phyloP scores from a whole-genome alignment of 768 basidiomycete genomes.

The Tephrocybe sp. region DNA sequence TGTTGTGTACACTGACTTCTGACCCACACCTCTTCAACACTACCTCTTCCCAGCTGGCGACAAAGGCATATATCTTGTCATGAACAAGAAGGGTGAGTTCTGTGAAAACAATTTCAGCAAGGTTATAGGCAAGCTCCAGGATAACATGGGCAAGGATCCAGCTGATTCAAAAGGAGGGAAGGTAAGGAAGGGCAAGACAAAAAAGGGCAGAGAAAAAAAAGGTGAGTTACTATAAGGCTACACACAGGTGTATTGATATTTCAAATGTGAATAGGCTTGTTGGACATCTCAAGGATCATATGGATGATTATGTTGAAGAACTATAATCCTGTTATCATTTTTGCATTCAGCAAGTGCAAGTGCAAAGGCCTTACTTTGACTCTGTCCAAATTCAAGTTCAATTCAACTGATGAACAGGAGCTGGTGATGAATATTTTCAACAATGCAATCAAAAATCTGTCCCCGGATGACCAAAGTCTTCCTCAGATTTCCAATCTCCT shows the following conservation, averaged over 20 bases:
- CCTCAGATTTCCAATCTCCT: slow-evolving; percentile 93
- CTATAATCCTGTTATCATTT: slow-evolving; percentile 97
- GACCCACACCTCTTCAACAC: slow-evolving; percentile 96
- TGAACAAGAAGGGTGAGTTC: slow-evolving; percentile 98
- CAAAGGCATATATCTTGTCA: slow-evolving; percentile 95
- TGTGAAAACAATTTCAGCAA: slow-evolving; percentile 97
- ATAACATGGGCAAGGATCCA: slow-evolving; percentile 85
- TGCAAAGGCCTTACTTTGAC: slow-evolving; percentile 91
- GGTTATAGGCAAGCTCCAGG: slow-evolving; percentile 93
- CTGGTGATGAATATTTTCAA: slow-evolving; percentile 86
- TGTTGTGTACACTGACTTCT: slow-evolving; percentile 98
- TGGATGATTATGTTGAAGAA: slow-evolving; percentile 98
- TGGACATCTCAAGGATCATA: slow-evolving; percentile 96
- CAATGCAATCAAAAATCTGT: slow-evolving; percentile 89
- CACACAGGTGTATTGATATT: background rate
- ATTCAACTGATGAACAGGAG: slow-evolving; percentile 88
- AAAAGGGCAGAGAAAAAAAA: slow-evolving; percentile 92
- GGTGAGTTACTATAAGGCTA: slow-evolving; percentile 49
- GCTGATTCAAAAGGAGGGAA: slow-evolving; percentile 84
- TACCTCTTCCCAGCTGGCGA: slow-evolving; percentile 97
- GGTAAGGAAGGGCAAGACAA: slow-evolving; percentile 89
- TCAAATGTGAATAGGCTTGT: slow-evolving; percentile 53
- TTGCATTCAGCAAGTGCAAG: slow-evolving; percentile 97
- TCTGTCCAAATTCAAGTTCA: slow-evolving; percentile 96
- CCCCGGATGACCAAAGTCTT: slow-evolving; percentile 82